phyloP scores from a whole-genome alignment of 371 early-diverging fungal species.

The Parasitella parasitica region DNA sequence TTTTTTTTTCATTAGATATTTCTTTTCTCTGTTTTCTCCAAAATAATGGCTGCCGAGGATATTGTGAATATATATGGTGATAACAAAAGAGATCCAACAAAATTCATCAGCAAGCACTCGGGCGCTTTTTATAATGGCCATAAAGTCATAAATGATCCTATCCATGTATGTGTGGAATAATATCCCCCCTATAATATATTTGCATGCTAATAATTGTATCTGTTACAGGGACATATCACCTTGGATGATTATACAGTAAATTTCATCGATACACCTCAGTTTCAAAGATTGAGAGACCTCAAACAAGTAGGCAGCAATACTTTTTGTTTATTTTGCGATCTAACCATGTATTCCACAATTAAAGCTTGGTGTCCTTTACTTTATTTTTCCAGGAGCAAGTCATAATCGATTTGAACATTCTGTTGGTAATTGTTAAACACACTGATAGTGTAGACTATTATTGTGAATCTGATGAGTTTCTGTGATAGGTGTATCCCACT shows the following conservation, averaged over 20 bases:
- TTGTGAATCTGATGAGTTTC: neutral
- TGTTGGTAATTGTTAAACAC: constrained; percentile 58
- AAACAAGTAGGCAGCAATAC: constrained; percentile 76
- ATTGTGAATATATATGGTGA: constrained; percentile 20
- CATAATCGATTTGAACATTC: constrained; percentile 92
- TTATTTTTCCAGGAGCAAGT: constrained; percentile 91
- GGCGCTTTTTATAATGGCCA: constrained; percentile 27
- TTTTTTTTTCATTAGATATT: neutral
- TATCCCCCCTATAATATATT: too few relatives aligned
- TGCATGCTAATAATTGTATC: neutral
- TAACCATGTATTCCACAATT: too few relatives aligned
- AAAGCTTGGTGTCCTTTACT: constrained; percentile 70
- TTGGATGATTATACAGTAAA: constrained; percentile 68
- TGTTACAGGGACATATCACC: constrained; percentile 75
- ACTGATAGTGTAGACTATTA: neutral
- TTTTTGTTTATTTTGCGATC: constrained; percentile 44
- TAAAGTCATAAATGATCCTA: constrained; percentile 70
- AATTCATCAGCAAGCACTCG: neutral
- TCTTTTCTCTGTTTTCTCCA: neutral
- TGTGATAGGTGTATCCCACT: constrained; percentile 70
- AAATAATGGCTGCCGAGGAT: constrained; percentile 6
- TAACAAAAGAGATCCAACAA: neutral
- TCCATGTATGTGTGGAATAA: constrained; percentile 50
- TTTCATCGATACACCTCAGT: constrained; percentile 92
- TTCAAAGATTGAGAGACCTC: constrained; percentile 86